These are phyloP conservation scores for Grosmannia huntii DNA, from an alignment of 2,329 filamentous ascomycete species.

Conservation along the genomic window DNA sequence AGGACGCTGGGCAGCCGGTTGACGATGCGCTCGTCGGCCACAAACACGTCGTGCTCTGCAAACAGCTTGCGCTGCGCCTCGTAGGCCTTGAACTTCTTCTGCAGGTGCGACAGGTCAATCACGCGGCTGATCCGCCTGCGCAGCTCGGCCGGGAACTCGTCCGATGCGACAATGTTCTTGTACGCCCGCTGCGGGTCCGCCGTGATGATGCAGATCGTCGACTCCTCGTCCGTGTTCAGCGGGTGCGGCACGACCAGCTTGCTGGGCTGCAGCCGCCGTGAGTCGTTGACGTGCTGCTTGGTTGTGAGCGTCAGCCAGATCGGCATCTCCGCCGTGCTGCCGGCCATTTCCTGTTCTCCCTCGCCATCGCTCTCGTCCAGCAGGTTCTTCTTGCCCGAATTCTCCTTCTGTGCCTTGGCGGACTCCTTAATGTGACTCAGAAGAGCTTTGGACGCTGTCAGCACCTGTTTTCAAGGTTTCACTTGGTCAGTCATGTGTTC, in stretches of 20 bases:
- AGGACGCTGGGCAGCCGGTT: slow-evolving; percentile 61
- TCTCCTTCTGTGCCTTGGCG: slow-evolving; percentile 31
- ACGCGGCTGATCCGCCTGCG: slow-evolving; percentile 59
- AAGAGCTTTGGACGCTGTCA: slow-evolving; percentile 52
- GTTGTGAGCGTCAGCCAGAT: slow-evolving; percentile 52
- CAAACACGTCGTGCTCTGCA: slow-evolving; percentile 81
- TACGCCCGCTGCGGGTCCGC: slow-evolving; percentile 71
- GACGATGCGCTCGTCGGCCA: slow-evolving; percentile 80
- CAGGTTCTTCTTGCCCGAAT: slow-evolving; percentile 41
- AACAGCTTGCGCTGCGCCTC: slow-evolving; percentile 76
- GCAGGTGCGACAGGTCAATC: slow-evolving; percentile 70
- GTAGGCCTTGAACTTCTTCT: slow-evolving; percentile 74
- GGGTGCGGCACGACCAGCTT: slow-evolving; percentile 71
- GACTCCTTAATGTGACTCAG: slow-evolving; percentile 48
- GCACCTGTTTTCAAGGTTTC: slow-evolving; percentile 27
- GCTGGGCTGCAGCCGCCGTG: slow-evolving; percentile 66
- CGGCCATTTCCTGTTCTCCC: slow-evolving; percentile 12
- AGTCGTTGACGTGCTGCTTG: slow-evolving; percentile 56
- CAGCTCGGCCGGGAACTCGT: slow-evolving; percentile 55
- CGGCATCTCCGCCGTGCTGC: slow-evolving; percentile 32
- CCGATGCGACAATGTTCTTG: slow-evolving; percentile 73
- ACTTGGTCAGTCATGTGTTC: slow-evolving; percentile 1
- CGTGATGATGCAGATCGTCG: slow-evolving; percentile 68
- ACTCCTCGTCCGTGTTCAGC: slow-evolving; percentile 51
- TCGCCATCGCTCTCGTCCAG: slow-evolving; percentile 32